Evolutionary conservation across 2,329 filamentous ascomycete genomes (phyloP).

Genomic region (Dothideomycetes sp.): DNA sequence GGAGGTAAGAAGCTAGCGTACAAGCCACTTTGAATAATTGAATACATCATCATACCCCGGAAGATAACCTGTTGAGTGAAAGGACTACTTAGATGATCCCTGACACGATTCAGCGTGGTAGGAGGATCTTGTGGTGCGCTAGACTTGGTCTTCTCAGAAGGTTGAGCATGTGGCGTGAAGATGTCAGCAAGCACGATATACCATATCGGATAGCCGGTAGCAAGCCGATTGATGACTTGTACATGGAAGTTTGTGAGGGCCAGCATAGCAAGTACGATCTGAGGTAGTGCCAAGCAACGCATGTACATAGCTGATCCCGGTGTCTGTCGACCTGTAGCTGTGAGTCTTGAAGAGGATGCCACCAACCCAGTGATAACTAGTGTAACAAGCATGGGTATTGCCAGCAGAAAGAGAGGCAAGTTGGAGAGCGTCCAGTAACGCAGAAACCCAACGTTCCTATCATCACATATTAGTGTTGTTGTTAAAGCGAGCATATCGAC

Average conservation of each 20-base stretch:
- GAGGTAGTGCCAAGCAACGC: conserved; percentile 55
- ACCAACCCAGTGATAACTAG: conserved; percentile 51
- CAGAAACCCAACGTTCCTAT: conserved; percentile 78
- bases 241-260: conserved; percentile 80
- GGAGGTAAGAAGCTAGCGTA: conserved; percentile 90
- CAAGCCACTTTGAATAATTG: conserved; percentile 67
- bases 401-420: conserved; percentile 77
- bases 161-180: conserved; percentile 17
- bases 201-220: conserved; percentile 83
- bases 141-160: conserved; percentile 12
- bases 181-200: conserved; percentile 66
- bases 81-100: not conserved
- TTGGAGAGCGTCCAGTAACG: conserved; percentile 86
- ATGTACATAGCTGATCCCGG: not conserved
- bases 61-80: conserved; percentile 34
- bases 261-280: conserved; percentile 61
- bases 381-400: conserved; percentile 64
- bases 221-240: conserved; percentile 83
- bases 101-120: conserved; percentile 4
- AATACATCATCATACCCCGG: conserved; percentile 71
- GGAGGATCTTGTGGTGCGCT: conserved; percentile 12
- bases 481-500: not conserved
- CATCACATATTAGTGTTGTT: conserved; percentile 9
- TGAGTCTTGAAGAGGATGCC: not conserved
- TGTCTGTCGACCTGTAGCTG: not conserved